Evolutionary conservation across 306 rosid genomes (phyloP).

Genomic region (Lathyrus aphaca): DNA sequence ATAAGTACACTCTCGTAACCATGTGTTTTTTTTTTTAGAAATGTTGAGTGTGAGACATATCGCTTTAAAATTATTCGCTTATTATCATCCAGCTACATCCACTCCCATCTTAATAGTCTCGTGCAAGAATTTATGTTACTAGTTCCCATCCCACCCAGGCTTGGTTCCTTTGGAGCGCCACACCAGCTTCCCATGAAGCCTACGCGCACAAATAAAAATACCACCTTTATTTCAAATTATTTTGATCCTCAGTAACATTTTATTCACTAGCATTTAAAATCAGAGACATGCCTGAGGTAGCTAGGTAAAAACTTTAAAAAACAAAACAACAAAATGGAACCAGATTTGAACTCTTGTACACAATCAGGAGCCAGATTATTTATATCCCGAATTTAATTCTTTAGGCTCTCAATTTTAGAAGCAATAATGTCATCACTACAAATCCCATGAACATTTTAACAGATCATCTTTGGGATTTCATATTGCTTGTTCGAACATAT

Average conservation of each 20-base stretch:
- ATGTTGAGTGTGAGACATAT: no score
- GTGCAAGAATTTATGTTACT: conserved; percentile 29
- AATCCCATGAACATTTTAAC: conserved; percentile 37
- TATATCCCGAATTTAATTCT: conserved; percentile 41
- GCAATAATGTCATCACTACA: conserved; percentile 39
- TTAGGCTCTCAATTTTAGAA: conserved; percentile 39
- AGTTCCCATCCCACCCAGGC: background rate
- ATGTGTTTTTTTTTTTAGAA: no score
- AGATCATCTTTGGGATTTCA: conserved; percentile 27
- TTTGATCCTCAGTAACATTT: no score
- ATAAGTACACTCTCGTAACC: background rate
- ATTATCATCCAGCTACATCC: no score
- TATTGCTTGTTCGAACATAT: conserved; percentile 39
- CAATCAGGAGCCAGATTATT: conserved; percentile 49
- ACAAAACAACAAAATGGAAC: background rate
- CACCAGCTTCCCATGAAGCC: conserved; percentile 26
- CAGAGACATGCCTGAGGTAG: background rate
- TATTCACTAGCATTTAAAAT: no score
- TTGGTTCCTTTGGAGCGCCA: background rate
- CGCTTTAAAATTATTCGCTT: no score
- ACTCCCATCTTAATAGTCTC: conserved; percentile 25
- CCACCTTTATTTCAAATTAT: background rate
- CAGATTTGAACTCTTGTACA: conserved; percentile 26
- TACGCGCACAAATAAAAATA: conserved; percentile 3
- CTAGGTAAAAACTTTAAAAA: background rate